Conservation (phyloP, 768 basidiomycete genomes). For the Hygrocybe coccinea region DNA sequence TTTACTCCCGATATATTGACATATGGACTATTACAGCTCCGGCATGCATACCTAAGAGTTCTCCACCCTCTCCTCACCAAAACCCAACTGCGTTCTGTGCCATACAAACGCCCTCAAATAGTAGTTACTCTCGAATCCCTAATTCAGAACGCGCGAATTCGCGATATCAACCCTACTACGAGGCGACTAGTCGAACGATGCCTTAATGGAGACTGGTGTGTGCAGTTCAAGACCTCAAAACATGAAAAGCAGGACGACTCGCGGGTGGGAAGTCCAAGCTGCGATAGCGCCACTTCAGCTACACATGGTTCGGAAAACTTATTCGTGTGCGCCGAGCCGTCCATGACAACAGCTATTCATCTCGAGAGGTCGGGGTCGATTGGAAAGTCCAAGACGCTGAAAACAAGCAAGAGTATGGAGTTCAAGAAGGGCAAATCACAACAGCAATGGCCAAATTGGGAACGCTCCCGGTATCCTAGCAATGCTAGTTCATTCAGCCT, state of each 20-base stretch:
- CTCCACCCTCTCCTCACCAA: constrained; percentile 91
- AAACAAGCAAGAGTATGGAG: constrained; percentile 65
- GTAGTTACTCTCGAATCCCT: constrained; percentile 77
- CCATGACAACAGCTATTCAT: constrained; percentile 29
- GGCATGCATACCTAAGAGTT: constrained; percentile 95
- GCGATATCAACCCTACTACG: constrained; percentile 83
- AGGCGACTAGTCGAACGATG: constrained; percentile 89
- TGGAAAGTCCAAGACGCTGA: constrained; percentile 43
- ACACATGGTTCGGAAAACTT: constrained; percentile 7
- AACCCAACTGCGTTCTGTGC: constrained; percentile 78
- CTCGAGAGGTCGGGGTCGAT: constrained; percentile 31
- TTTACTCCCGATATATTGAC: neutral
- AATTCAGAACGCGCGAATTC: constrained; percentile 65
- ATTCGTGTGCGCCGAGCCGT: constrained; percentile 9
- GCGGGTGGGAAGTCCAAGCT: constrained; percentile 9
- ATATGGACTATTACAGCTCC: constrained; percentile 47
- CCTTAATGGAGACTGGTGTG: constrained; percentile 82
- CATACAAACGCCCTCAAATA: constrained; percentile 92
- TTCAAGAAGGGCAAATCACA: constrained; percentile 37
- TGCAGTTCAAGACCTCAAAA: constrained; percentile 50
- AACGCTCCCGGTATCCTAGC: constrained; percentile 34
- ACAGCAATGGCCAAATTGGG: constrained; percentile 30
- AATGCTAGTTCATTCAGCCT: constrained; percentile 28
- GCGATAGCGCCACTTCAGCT: neutral
- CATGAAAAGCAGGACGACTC: constrained; percentile 14